These are phyloP conservation scores for Delonix regia DNA, from an alignment of 306 rosid species.

Conservation along the genomic window DNA sequence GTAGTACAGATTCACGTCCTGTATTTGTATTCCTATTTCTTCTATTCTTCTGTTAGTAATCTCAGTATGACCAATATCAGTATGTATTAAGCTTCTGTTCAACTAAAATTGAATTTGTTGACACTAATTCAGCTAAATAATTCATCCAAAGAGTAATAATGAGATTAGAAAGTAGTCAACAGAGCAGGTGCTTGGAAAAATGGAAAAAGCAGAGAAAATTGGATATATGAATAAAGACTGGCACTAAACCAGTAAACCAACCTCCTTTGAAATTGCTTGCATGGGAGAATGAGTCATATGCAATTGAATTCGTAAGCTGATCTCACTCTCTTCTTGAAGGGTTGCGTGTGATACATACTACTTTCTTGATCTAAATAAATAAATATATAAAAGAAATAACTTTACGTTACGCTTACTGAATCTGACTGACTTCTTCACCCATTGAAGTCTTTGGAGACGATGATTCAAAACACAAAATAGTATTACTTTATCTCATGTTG, in stretches of 20 bases:
- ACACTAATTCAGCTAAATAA: neutral
- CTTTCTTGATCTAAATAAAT: constrained; percentile 38
- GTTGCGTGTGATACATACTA: constrained; percentile 45
- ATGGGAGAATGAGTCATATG: neutral
- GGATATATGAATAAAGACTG: constrained; percentile 25
- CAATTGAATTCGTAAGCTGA: constrained; percentile 38
- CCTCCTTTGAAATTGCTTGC: constrained; percentile 25
- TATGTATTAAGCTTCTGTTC: neutral
- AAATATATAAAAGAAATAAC: neutral
- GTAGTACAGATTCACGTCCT: constrained; percentile 23
- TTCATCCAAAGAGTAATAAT: neutral
- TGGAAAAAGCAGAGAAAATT: neutral
- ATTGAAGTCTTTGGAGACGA: constrained; percentile 33
- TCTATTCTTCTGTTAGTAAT: neutral
- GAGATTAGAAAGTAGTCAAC: constrained; percentile 1
- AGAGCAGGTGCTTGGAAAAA: neutral
- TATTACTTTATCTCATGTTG: constrained; percentile 10
- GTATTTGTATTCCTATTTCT: neutral
- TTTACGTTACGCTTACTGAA: neutral
- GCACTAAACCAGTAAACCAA: constrained; percentile 25
- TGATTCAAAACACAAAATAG: constrained; percentile 33
- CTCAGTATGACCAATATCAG: neutral
- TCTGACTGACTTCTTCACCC: constrained; percentile 22
- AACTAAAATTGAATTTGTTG: neutral
- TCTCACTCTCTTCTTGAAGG: constrained; percentile 40